phyloP scores from a whole-genome alignment of 495 filamentous ascomycete genomes.

The Margaritispora aquatica region DNA sequence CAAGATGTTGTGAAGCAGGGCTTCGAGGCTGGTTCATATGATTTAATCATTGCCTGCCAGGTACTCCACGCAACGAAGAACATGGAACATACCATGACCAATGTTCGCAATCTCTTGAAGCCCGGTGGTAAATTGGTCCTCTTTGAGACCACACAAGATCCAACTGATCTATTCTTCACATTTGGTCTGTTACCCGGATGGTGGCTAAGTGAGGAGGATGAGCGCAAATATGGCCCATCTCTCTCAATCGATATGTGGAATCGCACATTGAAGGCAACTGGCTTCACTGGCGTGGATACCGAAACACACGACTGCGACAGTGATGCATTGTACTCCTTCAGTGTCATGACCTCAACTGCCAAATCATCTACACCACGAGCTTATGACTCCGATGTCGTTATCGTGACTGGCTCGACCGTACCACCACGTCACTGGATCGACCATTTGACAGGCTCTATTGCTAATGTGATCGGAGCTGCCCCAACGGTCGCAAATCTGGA shows the following conservation, averaged over 20 bases:
- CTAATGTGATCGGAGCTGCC: neutral
- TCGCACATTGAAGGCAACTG: neutral
- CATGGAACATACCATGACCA: conserved; percentile 39
- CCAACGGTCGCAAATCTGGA: neutral
- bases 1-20: conserved; percentile 38
- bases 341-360: conserved; percentile 5
- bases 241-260: conserved; percentile 4
- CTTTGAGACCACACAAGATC: conserved; percentile 23
- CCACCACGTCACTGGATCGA: neutral
- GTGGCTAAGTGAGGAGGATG: conserved; percentile 33
- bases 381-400: neutral
- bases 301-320: conserved; percentile 3
- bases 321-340: neutral
- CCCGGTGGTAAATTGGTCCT: conserved; percentile 13
- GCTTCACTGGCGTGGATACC: conserved; percentile 5
- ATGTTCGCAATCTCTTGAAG: conserved; percentile 33
- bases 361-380: neutral
- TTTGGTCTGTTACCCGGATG: conserved; percentile 43
- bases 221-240: neutral
- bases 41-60: conserved; percentile 45
- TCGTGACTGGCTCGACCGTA: neutral
- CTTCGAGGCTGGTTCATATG: conserved; percentile 38
- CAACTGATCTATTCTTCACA: conserved; percentile 29
- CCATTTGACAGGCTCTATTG: neutral
- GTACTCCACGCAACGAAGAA: conserved; percentile 45